These are phyloP conservation scores for Tylopilus felleus DNA, from an alignment of 768 basidiomycete genomes.

Conservation along the genomic window DNA sequence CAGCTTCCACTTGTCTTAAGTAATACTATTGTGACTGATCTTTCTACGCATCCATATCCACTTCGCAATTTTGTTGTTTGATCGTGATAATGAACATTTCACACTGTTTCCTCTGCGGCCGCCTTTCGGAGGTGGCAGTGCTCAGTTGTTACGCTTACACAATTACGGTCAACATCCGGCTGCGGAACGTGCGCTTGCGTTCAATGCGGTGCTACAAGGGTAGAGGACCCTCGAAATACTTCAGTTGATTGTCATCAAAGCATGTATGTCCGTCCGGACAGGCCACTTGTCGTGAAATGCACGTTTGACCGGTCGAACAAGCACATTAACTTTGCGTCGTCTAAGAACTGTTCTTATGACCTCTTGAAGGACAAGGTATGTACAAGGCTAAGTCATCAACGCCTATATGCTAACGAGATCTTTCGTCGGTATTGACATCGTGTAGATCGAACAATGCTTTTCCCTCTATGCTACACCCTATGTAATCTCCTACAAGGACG, in stretches of 20 bases:
- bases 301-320: conserved; percentile 71
- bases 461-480: conserved; percentile 68
- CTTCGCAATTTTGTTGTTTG: conserved; percentile 14
- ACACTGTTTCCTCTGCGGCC: neutral
- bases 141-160: neutral
- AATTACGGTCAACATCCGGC: conserved; percentile 1
- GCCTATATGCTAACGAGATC: neutral
- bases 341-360: conserved; percentile 75
- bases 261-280: conserved; percentile 58
- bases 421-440: neutral
- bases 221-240: conserved; percentile 1
- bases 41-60: conserved; percentile 20
- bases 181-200: conserved; percentile 27
- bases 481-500: conserved; percentile 79
- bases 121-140: too few relatives aligned
- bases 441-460: conserved; percentile 83
- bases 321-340: conserved; percentile 75
- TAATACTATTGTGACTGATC: conserved; percentile 29
- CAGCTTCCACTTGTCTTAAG: conserved; percentile 92
- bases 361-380: conserved; percentile 70
- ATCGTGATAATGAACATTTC: conserved; percentile 4
- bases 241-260: conserved; percentile 4
- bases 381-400: neutral
- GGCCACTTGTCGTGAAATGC: conserved; percentile 81
- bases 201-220: conserved; percentile 3